Evolutionary conservation across 441 rosid species (phyloP).

Genomic region (Corymbia calophylla): DNA sequence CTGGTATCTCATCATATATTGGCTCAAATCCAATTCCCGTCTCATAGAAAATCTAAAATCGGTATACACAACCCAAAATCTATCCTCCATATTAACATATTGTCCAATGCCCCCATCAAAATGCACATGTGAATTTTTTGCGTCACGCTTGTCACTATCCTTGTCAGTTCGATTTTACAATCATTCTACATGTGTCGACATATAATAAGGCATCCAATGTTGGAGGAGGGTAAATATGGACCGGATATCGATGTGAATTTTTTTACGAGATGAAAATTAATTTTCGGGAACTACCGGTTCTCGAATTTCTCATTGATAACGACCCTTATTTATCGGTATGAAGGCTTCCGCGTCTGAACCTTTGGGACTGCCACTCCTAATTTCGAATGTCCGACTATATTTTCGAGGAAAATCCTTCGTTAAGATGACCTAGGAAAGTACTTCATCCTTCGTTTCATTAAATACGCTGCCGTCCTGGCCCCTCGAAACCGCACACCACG

Average conservation of each 20-base stretch:
- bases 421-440: neutral
- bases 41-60: neutral
- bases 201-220: neutral
- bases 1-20: neutral
- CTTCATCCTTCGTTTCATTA: neutral
- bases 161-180: rapidly evolving
- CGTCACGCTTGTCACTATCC: neutral
- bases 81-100: neutral
- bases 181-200: rapidly evolving
- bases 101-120: neutral
- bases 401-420: neutral
- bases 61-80: neutral
- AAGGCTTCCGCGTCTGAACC: neutral
- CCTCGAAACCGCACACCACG: neutral
- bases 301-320: no score
- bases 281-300: neutral
- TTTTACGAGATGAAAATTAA: neutral
- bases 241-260: rapidly evolving
- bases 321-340: neutral
- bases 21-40: rapidly evolving
- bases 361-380: neutral
- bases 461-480: neutral
- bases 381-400: neutral
- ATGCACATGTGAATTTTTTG: rapidly evolving
- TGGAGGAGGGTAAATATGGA: neutral